Base-by-base conservation (phyloP, 225 moss, liverwort and hornwort species). In the Physcomitrium patens region DNA sequence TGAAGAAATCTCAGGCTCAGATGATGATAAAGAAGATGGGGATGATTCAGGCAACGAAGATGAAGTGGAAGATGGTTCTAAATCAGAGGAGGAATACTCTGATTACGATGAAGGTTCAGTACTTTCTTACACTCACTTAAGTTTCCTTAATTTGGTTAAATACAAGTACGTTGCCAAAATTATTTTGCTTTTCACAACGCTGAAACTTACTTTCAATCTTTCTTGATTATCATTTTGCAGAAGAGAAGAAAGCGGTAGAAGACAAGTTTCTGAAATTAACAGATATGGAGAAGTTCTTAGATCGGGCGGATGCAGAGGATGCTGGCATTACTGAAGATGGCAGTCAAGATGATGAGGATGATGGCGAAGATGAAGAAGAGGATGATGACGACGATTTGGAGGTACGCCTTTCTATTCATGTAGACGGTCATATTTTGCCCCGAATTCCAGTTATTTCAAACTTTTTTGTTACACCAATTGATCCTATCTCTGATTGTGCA, bases 241-340 rank as follows among this genome's bases (percentile, higher is more conserved):
- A 86, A 74, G 85, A 85, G 54, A 88, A 86, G 68, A 88, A 79
- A 65, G 87, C 79, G 1, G 85, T 95, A 44, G 95, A 95, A 65
- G 99, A 99, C 68, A 89, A 89, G 19, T 99, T 99, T 79, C 70
- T 99, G 26, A 99, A 81, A 62, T 77, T 99, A 37, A 80, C 80
- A 22, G 99, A 93, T 55, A 99, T 99, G 99, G 93, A 99, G 88
- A 89, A 89, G 74, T 99, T 99, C 58, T 81, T 99, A 58, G 93
- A 99, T 68, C 80, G 82, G 46, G 90, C 95, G 24, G 99, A 99
- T 70, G 91, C 89, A 3, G 97, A 91, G 81, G 92, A 92, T 64
- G 91, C 83, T 69, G 90, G 85, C 20, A 53, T 85, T 68, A 72
- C 71, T 43, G 82, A 83, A 11, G 80, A 83, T 4, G 83, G 70